Evolutionary conservation across 2,329 filamentous ascomycete species (phyloP), one percentile per base, ranked within the genome.

Genomic region (Diaporthe sp.): DNA sequence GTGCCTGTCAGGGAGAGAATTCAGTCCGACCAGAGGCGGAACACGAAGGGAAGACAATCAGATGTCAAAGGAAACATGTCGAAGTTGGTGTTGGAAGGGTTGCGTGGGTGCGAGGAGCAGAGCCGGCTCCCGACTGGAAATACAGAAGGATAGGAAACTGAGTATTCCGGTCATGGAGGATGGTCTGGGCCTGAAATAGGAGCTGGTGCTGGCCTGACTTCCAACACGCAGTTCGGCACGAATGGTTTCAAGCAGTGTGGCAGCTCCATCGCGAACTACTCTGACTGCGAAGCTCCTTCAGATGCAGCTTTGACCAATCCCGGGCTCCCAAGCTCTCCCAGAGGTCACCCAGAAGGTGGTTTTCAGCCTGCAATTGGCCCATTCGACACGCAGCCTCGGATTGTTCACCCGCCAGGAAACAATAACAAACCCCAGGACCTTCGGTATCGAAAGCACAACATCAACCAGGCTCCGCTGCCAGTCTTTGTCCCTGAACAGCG

Each of bases 401-500:
- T 76, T n/a, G 44, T 76, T 76, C 60, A 76, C 76, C 51, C 53
- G 71, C 25, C 57, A 82, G 65, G 12, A 39, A 46, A 68, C 37
- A 39, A 68, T 12, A 46, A 39, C 67, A 51, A 68, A 37, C 70
- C 53, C n/a, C 76, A 78, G 44, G 79, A 79, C n/a, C 77, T 78
- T 10, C 75, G 76, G 6, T 77, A 75, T 34, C 61, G 75, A 19
- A 53, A 34, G 19, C 75, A 70, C 31, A 46, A 75, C n/a, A 62
- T 77, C 49, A 62, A 46, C 17, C 70, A 72, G 37, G 25, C 73
- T 25, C 61, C 62, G 17, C 37, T 60, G 34, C 73, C 75, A 46
- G 76, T 84, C 25, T 81, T 84, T 42, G 65, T 80, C 1, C 79
- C 83, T 0, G 80, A 82, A 70, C 80, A 80, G 15, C 78, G 82